A percentile compares a stretch with the other conserved stretches of the same genome.
These are phyloP conservation scores for Starmerella gropengiesseri DNA, from an alignment of 805 yeast genomes.

Conservation along the genomic window DNA sequence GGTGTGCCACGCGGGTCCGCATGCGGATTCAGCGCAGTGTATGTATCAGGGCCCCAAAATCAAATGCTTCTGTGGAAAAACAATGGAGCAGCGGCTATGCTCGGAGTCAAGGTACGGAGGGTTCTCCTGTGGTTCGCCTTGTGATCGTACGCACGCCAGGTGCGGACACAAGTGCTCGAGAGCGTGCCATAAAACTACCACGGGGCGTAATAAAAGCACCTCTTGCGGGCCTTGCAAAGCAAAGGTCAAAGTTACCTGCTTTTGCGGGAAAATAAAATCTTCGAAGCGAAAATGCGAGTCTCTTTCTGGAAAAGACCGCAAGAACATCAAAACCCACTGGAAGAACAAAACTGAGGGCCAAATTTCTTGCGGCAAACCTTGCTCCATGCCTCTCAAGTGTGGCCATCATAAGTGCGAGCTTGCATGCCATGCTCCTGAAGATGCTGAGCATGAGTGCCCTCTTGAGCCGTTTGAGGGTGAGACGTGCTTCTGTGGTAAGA, in stretches of 20 bases:
- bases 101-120: constrained; percentile 17
- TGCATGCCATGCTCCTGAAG: constrained; percentile 12
- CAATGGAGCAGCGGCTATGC: constrained; percentile 13
- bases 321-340: background rate
- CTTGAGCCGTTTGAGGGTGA: constrained; percentile 16
- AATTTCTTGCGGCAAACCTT: constrained; percentile 13
- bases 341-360: background rate
- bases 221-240: constrained; percentile 18
- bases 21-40: constrained; percentile 16
- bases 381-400: constrained; percentile 13
- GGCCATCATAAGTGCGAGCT: constrained; percentile 15
- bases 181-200: constrained; percentile 18
- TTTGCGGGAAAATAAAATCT: constrained; percentile 14
- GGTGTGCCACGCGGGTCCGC: constrained; percentile 25
- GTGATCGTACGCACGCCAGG: constrained; percentile 10
- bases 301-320: background rate
- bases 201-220: background rate
- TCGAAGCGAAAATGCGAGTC: constrained; percentile 2
- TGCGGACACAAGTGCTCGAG: constrained; percentile 20
- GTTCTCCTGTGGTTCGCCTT: constrained; percentile 15
- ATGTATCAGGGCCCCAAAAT: constrained; percentile 20
- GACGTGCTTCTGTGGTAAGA: constrained; percentile 23
- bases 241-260: constrained; percentile 32
- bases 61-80: constrained; percentile 21
- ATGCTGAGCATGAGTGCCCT: constrained; percentile 13